Evolutionary conservation across 2,329 filamentous ascomycete genomes (phyloP).

Genomic region (Epichloe coenophiala): DNA sequence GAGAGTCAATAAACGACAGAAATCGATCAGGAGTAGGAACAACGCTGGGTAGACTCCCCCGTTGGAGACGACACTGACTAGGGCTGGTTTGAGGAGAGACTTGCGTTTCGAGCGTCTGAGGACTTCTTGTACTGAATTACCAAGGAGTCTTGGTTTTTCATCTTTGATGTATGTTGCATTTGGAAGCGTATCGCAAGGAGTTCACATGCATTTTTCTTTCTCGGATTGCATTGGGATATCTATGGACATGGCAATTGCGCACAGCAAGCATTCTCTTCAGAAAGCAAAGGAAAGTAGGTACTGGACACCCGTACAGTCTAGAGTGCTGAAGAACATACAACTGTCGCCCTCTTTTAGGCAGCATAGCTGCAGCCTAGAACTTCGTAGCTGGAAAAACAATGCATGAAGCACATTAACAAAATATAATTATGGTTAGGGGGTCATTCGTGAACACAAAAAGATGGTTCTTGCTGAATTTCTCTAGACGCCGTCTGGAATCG

Average conservation of each 20-base stretch:
- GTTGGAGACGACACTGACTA: constrained; percentile 25
- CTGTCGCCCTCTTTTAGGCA: not conserved
- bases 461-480: no score
- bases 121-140: not conserved
- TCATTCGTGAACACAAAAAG: no score
- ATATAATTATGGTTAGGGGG: no score
- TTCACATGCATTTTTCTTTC: constrained; percentile 6
- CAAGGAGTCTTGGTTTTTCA: constrained; percentile 1
- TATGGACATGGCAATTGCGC: not conserved
- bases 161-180: constrained; percentile 7
- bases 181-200: constrained; percentile 4
- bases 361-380: not conserved
- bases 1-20: constrained; percentile 17
- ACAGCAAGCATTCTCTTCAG: not conserved
- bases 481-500: not conserved
- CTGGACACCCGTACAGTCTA: not conserved
- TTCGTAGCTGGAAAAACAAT: not conserved
- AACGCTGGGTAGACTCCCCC: constrained; percentile 18
- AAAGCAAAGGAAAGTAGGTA: not conserved
- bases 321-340: not conserved
- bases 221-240: not conserved
- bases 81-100: not conserved
- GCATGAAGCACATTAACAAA: not conserved
- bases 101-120: not conserved
- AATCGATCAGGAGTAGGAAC: constrained; percentile 16